Evolutionary conservation across 2,329 filamentous ascomycete genomes (phyloP), one percentile per base, ranked within the genome.

Genomic region (Hymenoscyphus salicellus): DNA sequence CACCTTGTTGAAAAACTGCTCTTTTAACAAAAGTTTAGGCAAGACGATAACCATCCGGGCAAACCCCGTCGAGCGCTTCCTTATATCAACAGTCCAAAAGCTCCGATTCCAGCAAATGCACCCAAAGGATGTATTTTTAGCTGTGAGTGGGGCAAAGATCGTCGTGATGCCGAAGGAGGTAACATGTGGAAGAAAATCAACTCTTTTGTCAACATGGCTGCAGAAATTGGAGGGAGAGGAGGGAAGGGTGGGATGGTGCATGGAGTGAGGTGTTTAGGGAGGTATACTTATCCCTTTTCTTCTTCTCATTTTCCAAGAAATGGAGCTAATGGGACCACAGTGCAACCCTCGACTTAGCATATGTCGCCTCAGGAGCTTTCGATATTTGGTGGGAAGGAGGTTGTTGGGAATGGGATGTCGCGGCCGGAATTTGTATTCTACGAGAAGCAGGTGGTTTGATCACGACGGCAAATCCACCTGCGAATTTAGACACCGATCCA

Each of bases 351-450:
- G 90, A 92, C 75, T 77, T 93, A 58, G 89, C 89, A 0, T 93
- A 92, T 74, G 85, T 86, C 10, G 90, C 90, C 14, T 90, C 90
- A 83, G 90, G 90, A 0, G 81, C 86, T 0, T 88, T 92, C 69
- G 90, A 93, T 76, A 91, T 92, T 11, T 92, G 90, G 89, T 93
- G 89, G 89, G 89, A 93, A 74, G 90, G 89, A 2, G 89, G 89
- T 0, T 92, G 89, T 72, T 92, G 89, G 89, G 90, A 92, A 76
- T 93, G 90, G 87, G 90, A 93, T 69, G 90, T 92, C 3, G 89
- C 89, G 1, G 90, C 90, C 14, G 90, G 89, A 1, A 86, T 92
- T 65, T 89, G 88, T 4, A 87, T 93, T 49, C 78, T 93, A 0
- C 79, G 87, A 64, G 90, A 93, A 77, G 89, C 90, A 2, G 90